A percentile compares a stretch with the other conserved stretches of the same genome.
phyloP scores from a whole-genome alignment of 345 rosid genomes.

The Euclidium syriacum region DNA sequence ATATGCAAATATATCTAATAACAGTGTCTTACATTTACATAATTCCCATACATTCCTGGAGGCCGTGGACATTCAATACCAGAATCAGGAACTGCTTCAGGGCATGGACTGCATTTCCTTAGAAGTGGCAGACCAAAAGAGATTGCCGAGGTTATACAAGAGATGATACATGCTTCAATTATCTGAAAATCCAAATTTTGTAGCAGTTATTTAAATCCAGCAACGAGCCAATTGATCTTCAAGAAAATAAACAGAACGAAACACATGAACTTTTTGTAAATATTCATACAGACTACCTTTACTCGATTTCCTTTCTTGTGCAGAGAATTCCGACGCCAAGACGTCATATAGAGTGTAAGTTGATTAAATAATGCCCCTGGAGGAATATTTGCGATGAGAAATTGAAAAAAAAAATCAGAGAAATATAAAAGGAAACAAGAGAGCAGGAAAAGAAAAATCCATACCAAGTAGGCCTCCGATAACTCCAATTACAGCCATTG shows the following conservation, averaged over 20 bases:
- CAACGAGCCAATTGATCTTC: not conserved
- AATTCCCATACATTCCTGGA: slow-evolving; percentile 96
- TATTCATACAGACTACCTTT: slow-evolving; percentile 44
- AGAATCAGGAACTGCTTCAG: slow-evolving; percentile 62
- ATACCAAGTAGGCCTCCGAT: slow-evolving; percentile 93
- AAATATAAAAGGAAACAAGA: slow-evolving; percentile 10
- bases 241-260: slow-evolving; percentile 1
- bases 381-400: slow-evolving; percentile 11
- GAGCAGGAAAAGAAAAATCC: not conserved
- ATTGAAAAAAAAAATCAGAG: slow-evolving; percentile 3
- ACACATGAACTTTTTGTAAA: not conserved
- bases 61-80: slow-evolving; percentile 80
- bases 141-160: slow-evolving; percentile 73
- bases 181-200: slow-evolving; percentile 42
- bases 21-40: slow-evolving; percentile 68
- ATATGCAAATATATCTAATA: slow-evolving; percentile 13
- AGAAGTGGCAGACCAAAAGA: slow-evolving; percentile 92
- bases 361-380: slow-evolving; percentile 93
- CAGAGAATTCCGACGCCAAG: slow-evolving; percentile 83
- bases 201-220: not conserved
- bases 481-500: slow-evolving; percentile 95
- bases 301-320: slow-evolving; percentile 85
- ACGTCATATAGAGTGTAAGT: slow-evolving; percentile 73
- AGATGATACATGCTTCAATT: slow-evolving; percentile 93
- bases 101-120: slow-evolving; percentile 90